Conservation (phyloP, 1,139 yeast species). For the Debaryomyces coudertii region DNA sequence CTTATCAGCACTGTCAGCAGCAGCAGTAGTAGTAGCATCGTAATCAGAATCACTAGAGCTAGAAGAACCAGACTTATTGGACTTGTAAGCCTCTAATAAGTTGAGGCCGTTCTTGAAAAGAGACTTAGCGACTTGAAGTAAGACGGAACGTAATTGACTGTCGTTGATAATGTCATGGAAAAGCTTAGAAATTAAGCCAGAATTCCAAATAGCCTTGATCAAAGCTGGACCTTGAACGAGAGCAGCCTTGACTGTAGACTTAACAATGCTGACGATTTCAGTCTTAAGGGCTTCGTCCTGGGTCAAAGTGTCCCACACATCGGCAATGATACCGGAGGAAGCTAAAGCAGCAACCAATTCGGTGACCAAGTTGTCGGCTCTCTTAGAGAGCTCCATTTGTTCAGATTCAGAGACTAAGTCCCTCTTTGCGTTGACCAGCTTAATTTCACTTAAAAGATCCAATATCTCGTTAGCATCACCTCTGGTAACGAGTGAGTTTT, state of each 20-base stretch:
- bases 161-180: conserved; percentile 40
- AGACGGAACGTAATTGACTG: conserved; percentile 37
- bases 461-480: conserved; percentile 40
- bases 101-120: conserved; percentile 37
- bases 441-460: conserved; percentile 38
- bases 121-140: conserved; percentile 40
- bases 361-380: conserved; percentile 43
- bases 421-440: conserved; percentile 39
- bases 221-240: conserved; percentile 48
- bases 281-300: conserved; percentile 32
- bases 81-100: conserved; percentile 28
- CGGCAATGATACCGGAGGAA: conserved; percentile 44
- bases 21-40: conserved; percentile 17
- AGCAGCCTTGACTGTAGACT: conserved; percentile 39
- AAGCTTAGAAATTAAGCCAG: conserved; percentile 43
- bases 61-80: conserved; percentile 20
- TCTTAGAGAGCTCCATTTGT: conserved; percentile 33
- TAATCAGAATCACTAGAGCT: conserved; percentile 24
- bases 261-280: conserved; percentile 32
- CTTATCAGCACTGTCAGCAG: conserved; percentile 10
- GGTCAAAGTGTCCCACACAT: conserved; percentile 42
- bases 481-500: conserved; percentile 38
- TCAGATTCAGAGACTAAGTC: conserved; percentile 33
- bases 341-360: conserved; percentile 43
- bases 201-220: conserved; percentile 46